A percentile compares a stretch with the other conserved stretches of the same genome.
These are phyloP conservation scores for Flaveria bidentis DNA, from an alignment of 129 eudicot species.

Conservation along the genomic window DNA sequence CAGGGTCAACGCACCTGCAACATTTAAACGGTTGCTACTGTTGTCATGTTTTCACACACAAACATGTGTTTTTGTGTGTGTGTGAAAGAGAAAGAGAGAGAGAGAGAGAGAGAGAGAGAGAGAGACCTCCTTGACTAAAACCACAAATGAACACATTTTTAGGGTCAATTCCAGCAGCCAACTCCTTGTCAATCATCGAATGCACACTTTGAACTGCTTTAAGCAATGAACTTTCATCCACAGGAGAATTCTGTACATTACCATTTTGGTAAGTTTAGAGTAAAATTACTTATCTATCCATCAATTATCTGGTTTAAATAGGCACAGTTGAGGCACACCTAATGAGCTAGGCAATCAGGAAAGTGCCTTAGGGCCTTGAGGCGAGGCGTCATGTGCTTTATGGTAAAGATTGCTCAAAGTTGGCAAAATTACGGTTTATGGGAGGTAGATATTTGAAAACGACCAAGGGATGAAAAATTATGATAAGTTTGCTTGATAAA, in stretches of 20 bases:
- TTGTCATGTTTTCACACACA: not conserved
- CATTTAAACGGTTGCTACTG: constrained; percentile 15
- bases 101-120: constrained; percentile 37
- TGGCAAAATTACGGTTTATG: no score
- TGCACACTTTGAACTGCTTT: constrained; percentile 89
- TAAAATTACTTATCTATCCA: not conserved
- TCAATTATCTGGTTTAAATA: not conserved
- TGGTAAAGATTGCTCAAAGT: no score
- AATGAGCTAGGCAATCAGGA: no score
- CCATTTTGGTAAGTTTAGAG: not conserved
- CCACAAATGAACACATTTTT: constrained; percentile 87
- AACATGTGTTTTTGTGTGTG: not conserved
- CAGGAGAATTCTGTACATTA: constrained; percentile 63
- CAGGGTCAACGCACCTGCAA: constrained; percentile 90
- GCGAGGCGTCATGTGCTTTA: no score
- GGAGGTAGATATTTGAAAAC: no score
- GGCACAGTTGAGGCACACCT: no score
- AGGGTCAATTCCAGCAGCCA: constrained; percentile 80
- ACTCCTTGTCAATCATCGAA: constrained; percentile 84
- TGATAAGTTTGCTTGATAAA: no score
- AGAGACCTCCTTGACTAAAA: constrained; percentile 98
- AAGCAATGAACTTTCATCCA: constrained; percentile 63
- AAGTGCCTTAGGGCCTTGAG: no score
- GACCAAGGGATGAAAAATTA: no score
- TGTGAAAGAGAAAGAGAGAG: constrained; percentile 29